phyloP scores from a whole-genome alignment of 768 basidiomycete genomes.

The Lactarius deliciosus region DNA sequence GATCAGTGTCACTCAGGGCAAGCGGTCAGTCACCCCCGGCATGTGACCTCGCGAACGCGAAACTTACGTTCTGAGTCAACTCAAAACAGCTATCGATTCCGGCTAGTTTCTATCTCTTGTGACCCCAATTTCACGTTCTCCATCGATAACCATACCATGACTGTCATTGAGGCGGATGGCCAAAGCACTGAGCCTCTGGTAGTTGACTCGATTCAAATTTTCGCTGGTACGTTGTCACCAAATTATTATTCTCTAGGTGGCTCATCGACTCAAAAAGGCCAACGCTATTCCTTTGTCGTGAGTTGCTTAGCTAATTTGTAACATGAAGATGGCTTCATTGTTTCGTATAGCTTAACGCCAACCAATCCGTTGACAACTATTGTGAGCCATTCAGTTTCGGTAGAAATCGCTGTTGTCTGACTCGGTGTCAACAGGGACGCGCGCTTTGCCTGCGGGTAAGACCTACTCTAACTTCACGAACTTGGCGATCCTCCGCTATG shows the following conservation, averaged over 20 bases:
- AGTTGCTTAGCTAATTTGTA: neutral
- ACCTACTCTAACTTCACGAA: conserved; percentile 10
- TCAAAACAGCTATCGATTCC: conserved; percentile 22
- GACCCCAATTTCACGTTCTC: conserved; percentile 31
- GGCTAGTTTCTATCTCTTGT: conserved; percentile 27
- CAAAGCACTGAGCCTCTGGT: conserved; percentile 22
- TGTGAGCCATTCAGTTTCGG: conserved; percentile 1
- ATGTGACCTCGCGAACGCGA: neutral
- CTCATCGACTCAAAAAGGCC: conserved; percentile 15
- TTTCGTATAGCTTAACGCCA: conserved; percentile 17
- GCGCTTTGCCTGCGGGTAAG: conserved; percentile 11
- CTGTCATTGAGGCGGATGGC: conserved; percentile 32
- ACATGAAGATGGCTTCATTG: neutral
- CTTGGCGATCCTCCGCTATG: conserved; percentile 31
- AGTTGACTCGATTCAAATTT: conserved; percentile 30
- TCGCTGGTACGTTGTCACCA: conserved; percentile 16
- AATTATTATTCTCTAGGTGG: neutral
- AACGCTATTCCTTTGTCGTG: conserved; percentile 31
- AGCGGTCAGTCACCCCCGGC: conserved; percentile 17
- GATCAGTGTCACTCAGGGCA: conserved; percentile 27
- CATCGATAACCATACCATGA: conserved; percentile 27
- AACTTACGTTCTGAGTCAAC: neutral
- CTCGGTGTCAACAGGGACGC: conserved; percentile 13
- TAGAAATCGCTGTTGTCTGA: neutral
- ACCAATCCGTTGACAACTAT: conserved; percentile 16